Evolutionary conservation across 2,329 filamentous ascomycete species (phyloP).

Genomic region (Kalmusia sp.): DNA sequence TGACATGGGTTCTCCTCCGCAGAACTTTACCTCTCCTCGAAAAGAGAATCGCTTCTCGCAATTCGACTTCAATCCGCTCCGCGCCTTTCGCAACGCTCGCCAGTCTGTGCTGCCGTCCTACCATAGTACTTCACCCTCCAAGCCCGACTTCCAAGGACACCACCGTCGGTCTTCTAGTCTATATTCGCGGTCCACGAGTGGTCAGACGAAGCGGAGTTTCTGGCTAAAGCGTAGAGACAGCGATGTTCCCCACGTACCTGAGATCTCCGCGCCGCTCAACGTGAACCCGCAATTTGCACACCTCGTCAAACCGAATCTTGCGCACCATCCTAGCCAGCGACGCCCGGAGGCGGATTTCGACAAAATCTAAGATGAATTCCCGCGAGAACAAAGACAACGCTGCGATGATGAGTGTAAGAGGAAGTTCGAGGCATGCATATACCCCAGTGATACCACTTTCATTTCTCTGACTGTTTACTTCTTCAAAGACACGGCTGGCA

Average conservation of each 20-base stretch:
- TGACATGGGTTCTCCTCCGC: constrained; percentile 35
- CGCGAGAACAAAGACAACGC: background rate
- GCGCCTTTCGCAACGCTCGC: constrained; percentile 48
- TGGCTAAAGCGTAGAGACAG: constrained; percentile 41
- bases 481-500: background rate
- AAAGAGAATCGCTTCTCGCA: constrained; percentile 12
- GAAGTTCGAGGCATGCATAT: constrained; percentile 3
- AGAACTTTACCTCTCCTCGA: background rate
- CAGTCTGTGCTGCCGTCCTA: constrained; percentile 56
- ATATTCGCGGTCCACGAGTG: constrained; percentile 43
- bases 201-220: constrained; percentile 34
- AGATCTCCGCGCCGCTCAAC: constrained; percentile 64
- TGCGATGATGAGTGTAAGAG: background rate
- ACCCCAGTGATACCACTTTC: constrained; percentile 44
- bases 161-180: constrained; percentile 37
- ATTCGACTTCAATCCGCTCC: constrained; percentile 27
- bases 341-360: constrained; percentile 37
- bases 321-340: constrained; percentile 58
- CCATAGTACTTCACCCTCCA: constrained; percentile 48
- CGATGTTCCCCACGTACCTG: constrained; percentile 54
- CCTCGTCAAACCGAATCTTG: constrained; percentile 62
- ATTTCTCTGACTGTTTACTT: constrained; percentile 9
- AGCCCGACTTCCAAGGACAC: constrained; percentile 29
- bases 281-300: constrained; percentile 61
- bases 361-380: constrained; percentile 35